These are phyloP conservation scores for Protomyces inouyei DNA, from an alignment of 1,139 yeast genomes.

Conservation along the genomic window DNA sequence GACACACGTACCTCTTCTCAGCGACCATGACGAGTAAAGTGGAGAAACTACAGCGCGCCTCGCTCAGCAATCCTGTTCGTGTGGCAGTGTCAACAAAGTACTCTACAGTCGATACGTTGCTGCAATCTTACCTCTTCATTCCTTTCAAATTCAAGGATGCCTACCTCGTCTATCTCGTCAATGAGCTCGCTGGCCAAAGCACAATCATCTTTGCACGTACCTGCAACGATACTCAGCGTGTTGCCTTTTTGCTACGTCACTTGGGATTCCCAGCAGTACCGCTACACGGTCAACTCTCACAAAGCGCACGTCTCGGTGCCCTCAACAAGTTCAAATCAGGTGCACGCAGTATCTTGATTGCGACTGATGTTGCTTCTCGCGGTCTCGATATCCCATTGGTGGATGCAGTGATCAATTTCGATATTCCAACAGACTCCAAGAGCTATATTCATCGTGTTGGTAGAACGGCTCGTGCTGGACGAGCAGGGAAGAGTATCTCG, in stretches of 20 bases:
- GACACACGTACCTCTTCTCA: conserved; percentile 84
- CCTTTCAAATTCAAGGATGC: conserved; percentile 94
- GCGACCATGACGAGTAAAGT: conserved; percentile 97
- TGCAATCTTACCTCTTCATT: conserved; percentile 83
- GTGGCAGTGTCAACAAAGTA: conserved; percentile 85
- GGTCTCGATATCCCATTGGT: conserved; percentile 95
- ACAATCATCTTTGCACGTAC: conserved; percentile 89
- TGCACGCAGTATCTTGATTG: conserved; percentile 72
- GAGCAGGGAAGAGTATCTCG: conserved; percentile 87
- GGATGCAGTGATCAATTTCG: conserved; percentile 87
- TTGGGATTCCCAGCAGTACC: conserved; percentile 89
- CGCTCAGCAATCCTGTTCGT: conserved; percentile 79
- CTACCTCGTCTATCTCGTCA: conserved; percentile 69
- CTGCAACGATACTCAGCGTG: conserved; percentile 89
- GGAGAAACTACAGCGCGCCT: conserved; percentile 90
- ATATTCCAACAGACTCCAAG: conserved; percentile 96
- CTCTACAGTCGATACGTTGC: conserved; percentile 86
- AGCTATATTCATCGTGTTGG: conserved; percentile 97
- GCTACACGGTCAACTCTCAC: conserved; percentile 88
- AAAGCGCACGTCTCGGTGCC: conserved; percentile 87
- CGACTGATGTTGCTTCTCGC: conserved; percentile 97
- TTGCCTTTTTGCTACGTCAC: conserved; percentile 72
- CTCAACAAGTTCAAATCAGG: conserved; percentile 89
- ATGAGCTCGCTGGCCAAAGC: conserved; percentile 80
- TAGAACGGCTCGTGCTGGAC: conserved; percentile 97